Percentiles rank a stretch among this genome's conserved stretches.
Conservation (phyloP, 2,329 filamentous ascomycete genomes). For the Coniochaeta sp. region DNA sequence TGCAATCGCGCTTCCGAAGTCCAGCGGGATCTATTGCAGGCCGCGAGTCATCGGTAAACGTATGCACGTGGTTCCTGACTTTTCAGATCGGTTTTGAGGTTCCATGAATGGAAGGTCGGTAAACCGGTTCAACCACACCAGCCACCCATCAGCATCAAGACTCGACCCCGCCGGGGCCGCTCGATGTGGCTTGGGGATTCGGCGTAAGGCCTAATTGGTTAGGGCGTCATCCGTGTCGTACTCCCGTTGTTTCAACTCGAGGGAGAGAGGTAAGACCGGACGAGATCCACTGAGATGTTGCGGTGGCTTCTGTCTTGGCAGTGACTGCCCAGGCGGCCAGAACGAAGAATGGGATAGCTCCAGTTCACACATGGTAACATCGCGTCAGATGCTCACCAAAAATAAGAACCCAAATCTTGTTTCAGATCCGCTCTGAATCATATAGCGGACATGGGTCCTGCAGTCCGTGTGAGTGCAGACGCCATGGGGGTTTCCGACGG, state of each 20-base stretch:
- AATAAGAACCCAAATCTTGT: constrained; percentile 3
- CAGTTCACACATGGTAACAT: not conserved
- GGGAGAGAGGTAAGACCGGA: not conserved
- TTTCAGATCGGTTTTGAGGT: not conserved
- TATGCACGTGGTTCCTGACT: not conserved
- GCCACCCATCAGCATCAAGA: not conserved
- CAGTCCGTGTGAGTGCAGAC: not conserved
- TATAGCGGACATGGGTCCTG: not conserved
- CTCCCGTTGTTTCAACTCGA: not conserved
- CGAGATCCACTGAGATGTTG: not conserved
- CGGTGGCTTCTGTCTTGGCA: not conserved
- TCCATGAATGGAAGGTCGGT: not conserved
- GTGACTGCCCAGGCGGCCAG: not conserved
- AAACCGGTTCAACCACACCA: not conserved
- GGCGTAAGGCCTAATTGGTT: not conserved
- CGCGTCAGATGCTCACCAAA: not conserved
- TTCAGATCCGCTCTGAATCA: not conserved
- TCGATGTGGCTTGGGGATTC: not conserved
- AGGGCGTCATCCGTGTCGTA: not conserved
- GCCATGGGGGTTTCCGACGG: not conserved
- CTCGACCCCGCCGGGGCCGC: not conserved
- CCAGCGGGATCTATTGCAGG: not conserved
- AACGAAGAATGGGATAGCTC: not conserved
- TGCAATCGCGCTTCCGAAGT: not conserved
- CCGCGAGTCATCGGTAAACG: not conserved